Conservation (phyloP, 163 green algal species). For the Coccomyxa subellipsoidea region DNA sequence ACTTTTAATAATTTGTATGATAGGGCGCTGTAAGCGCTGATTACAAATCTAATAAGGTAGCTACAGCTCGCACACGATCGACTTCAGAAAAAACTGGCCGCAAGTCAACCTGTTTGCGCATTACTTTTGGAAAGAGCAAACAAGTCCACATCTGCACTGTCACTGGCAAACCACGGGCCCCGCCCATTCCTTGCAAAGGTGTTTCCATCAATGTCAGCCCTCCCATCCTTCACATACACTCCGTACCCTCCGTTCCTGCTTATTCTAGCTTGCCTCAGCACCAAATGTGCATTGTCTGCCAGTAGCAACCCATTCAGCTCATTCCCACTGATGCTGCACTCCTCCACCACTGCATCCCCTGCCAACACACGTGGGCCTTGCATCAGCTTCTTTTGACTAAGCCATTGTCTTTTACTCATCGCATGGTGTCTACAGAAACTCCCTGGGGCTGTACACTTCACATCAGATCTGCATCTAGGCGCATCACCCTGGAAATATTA, state of each 20-base stretch:
- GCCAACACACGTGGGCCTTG: no score
- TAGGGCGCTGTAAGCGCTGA: background rate
- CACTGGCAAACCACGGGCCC: background rate
- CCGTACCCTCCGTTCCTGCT: background rate
- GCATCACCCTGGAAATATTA: no score
- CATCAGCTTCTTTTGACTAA: no score
- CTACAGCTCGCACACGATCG: background rate
- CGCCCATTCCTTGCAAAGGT: background rate
- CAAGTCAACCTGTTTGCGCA: background rate
- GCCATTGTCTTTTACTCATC: no score
- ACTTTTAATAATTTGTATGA: background rate
- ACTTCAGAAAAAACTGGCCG: background rate
- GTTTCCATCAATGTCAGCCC: background rate
- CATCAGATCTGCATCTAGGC: no score
- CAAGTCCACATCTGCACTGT: background rate
- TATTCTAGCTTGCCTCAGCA: background rate
- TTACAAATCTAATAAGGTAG: background rate
- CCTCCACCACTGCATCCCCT: background rate
- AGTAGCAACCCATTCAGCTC: background rate
- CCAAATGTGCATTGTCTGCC: background rate
- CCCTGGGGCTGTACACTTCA: no score
- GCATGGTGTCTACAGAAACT: no score
- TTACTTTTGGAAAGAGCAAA: background rate
- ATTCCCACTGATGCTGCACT: background rate
- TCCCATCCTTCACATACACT: background rate